Base-by-base conservation (phyloP, 164 flowering plant genomes). In the Stephania yunnanensis region DNA sequence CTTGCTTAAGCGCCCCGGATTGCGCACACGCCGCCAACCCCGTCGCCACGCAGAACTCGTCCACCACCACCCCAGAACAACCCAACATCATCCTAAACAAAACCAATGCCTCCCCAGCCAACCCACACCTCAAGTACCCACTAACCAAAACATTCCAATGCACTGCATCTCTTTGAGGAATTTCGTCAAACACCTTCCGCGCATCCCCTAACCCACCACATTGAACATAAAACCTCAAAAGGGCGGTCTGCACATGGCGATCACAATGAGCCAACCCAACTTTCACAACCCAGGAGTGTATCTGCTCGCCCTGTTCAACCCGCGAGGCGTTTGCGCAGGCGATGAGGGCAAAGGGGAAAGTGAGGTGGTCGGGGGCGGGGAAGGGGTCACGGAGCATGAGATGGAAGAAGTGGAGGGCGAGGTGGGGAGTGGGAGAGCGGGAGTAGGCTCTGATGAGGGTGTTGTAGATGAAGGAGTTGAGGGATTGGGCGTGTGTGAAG, bases 391-490 rank as follows among this genome's bases (percentile, higher is more conserved):
- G 55, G 42, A 84, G 68, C 85, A 87, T 82, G 71, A 78, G 81
- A 17, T 63, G 71, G 76, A 84, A 85, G 76, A 71, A 79, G 10
- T 64, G 72, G 7, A 87, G 73, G 22, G 87, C 71, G 46, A 52
- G 7, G 1, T 64, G 75, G 53, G 88, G 85, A 7, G 73, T 73
- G 12, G 46, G 9, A 8, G 84, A 44, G n/a, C 75, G 67, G 36
- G 88, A 77, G 71, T 81, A 74, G 46, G 79, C 86, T 76, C 85
- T 74, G 44, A 86, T 86, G 74, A 86, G 83, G 61, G 88, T 82
- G 75, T 86, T 85, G 75, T 76, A 86, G 25, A 81, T 68, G 73
- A 80, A 86, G 6, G 82, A 46, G 68, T 83, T 86, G 68, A 83
- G 87, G 9, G 30, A 50, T 4, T 53, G 80, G 31, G 75, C 55